Conservation (phyloP, 768 basidiomycete species). For the Dictyophora rubrovolvata region DNA sequence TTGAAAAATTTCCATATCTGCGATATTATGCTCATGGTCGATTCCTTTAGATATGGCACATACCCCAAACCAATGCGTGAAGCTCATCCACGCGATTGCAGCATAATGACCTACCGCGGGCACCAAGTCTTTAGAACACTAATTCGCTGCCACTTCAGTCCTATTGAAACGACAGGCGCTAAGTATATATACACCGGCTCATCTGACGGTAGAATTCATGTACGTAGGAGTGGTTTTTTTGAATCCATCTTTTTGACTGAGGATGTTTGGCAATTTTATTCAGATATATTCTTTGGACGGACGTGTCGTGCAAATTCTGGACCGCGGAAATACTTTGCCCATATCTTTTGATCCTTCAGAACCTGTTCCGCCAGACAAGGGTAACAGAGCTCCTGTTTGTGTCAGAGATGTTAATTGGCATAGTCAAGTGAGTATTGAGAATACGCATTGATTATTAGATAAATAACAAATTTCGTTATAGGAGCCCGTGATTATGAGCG, state of each 20-base stretch:
- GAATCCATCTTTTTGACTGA: not conserved
- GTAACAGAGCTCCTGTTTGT: slow-evolving; percentile 31
- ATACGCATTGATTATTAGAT: not conserved
- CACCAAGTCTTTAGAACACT: slow-evolving; percentile 85
- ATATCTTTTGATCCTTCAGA: slow-evolving; percentile 67
- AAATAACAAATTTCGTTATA: slow-evolving; percentile 18
- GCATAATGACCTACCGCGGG: slow-evolving; percentile 92
- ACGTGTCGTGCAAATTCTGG: slow-evolving; percentile 68
- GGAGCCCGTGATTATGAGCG: slow-evolving; percentile 88
- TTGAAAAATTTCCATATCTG: slow-evolving; percentile 6
- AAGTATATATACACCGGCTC: slow-evolving; percentile 95
- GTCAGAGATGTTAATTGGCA: slow-evolving; percentile 98
- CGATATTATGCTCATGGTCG: not conserved
- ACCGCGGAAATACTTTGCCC: slow-evolving; percentile 64
- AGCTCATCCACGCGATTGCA: slow-evolving; percentile 82
- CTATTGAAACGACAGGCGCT: slow-evolving; percentile 79
- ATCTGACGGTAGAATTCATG: slow-evolving; percentile 76
- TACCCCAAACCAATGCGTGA: slow-evolving; percentile 53
- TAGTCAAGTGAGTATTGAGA: slow-evolving; percentile 41
- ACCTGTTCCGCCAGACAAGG: slow-evolving; percentile 32
- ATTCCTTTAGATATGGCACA: slow-evolving; percentile 38
- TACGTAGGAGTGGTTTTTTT: slow-evolving; percentile 24
- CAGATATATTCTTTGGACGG: slow-evolving; percentile 97
- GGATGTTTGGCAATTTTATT: not conserved
- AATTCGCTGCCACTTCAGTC: slow-evolving; percentile 95